phyloP scores from a whole-genome alignment of 2,329 filamentous ascomycete species.

The Trichoderma koningiopsis region DNA sequence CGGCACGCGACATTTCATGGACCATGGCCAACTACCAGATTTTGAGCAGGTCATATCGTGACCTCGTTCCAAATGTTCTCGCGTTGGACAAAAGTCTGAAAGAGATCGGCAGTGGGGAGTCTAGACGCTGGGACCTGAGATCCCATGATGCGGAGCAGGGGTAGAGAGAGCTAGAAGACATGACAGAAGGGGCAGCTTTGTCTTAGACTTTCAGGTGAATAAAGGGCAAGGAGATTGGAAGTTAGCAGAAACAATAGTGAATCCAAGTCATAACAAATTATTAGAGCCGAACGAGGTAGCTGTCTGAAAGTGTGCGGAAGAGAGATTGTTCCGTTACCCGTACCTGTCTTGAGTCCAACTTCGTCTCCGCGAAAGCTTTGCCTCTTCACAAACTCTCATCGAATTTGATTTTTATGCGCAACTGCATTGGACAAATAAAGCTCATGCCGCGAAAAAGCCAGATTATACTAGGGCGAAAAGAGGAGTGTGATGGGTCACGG shows the following conservation, averaged over 20 bases:
- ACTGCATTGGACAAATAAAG: neutral
- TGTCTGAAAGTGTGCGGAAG: neutral
- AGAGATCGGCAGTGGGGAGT: conserved; percentile 10
- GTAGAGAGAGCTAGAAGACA: neutral
- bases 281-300: neutral
- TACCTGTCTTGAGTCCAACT: neutral
- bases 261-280: neutral
- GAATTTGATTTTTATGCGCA: neutral
- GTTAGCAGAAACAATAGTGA: neutral
- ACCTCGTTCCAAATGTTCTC: neutral
- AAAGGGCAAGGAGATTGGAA: neutral
- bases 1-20: conserved; percentile 18
- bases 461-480: neutral
- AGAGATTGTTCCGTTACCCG: conserved; percentile 10
- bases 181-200: neutral
- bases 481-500: neutral
- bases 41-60: neutral
- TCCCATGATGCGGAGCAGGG: conserved; percentile 21
- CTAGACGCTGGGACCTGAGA: conserved; percentile 8
- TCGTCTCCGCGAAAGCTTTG: neutral
- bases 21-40: neutral
- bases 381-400: neutral
- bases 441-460: neutral
- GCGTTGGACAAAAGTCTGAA: conserved; percentile 1
- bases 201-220: neutral